A percentile compares a stretch with the other conserved stretches of the same genome.
Evolutionary conservation across 805 yeast genomes (phyloP).

Genomic region (Wickerhamiella occidentalis): DNA sequence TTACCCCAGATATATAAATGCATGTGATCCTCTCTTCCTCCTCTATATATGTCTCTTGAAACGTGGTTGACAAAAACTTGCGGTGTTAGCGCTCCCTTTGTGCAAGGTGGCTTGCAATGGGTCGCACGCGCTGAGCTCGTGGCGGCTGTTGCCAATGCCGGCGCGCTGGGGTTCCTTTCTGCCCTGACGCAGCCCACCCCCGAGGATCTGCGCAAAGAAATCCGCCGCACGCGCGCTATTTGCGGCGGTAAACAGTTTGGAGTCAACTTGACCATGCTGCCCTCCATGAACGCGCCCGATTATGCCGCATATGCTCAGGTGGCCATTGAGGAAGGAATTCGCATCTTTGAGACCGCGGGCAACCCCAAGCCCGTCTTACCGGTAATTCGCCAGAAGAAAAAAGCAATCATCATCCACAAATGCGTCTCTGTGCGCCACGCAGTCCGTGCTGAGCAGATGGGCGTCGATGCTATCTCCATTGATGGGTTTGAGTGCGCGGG

Average conservation of each 20-base stretch:
- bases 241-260: slow-evolving; percentile 25
- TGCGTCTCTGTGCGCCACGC: slow-evolving; percentile 26
- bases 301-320: slow-evolving; percentile 24
- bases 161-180: slow-evolving; percentile 25
- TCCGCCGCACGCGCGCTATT: slow-evolving; percentile 18
- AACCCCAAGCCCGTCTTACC: slow-evolving; percentile 25
- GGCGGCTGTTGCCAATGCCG: slow-evolving; percentile 28
- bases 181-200: slow-evolving; percentile 26
- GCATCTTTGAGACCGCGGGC: slow-evolving; percentile 28
- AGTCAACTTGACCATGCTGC: slow-evolving; percentile 27
- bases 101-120: slow-evolving; percentile 27
- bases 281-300: slow-evolving; percentile 26
- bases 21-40: neutral
- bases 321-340: slow-evolving; percentile 26
- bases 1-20: neutral
- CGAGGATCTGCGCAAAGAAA: slow-evolving; percentile 25
- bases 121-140: slow-evolving; percentile 25
- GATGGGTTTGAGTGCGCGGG: slow-evolving; percentile 30
- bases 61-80: slow-evolving; percentile 27
- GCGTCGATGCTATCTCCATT: slow-evolving; percentile 27
- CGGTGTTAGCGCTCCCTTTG: slow-evolving; percentile 25
- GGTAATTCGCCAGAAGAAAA: slow-evolving; percentile 18
- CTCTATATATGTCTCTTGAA: slow-evolving; percentile 7
- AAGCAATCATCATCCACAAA: slow-evolving; percentile 24
- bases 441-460: slow-evolving; percentile 24